Conservation (phyloP, 495 filamentous ascomycete genomes). For the Schizothecium vesticola region DNA sequence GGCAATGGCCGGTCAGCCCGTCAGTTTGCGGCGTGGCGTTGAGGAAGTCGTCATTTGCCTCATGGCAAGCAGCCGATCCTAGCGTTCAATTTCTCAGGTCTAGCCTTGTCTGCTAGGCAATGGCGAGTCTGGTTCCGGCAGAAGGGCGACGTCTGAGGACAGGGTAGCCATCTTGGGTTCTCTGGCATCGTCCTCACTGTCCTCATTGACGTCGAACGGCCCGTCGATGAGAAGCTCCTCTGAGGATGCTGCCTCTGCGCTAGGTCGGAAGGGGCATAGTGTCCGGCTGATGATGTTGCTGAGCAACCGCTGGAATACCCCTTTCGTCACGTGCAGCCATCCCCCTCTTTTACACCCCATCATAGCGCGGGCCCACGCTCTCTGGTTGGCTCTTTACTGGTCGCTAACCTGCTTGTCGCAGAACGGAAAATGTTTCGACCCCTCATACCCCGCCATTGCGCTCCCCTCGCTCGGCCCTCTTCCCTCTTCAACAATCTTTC, state of each 20-base stretch:
- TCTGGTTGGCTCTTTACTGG: conserved; percentile 21
- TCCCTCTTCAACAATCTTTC: conserved; percentile 34
- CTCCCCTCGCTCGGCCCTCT: conserved; percentile 34
- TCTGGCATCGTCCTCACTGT: not conserved
- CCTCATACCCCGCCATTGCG: conserved; percentile 45
- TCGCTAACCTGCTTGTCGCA: conserved; percentile 26
- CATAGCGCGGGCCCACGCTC: not conserved
- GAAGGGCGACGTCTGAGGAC: not conserved
- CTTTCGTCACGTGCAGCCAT: not conserved
- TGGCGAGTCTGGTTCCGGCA: not conserved
- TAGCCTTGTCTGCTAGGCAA: not conserved
- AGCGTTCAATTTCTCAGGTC: not conserved
- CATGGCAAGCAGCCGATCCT: not conserved
- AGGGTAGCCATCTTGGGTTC: not conserved
- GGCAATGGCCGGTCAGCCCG: not conserved
- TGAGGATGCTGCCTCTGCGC: not conserved
- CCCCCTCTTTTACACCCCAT: not conserved
- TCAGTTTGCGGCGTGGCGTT: not conserved
- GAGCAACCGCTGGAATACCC: not conserved
- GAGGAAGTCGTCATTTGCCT: not conserved
- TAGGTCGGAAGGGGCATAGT: not conserved
- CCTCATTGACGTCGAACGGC: not conserved
- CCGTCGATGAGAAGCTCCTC: not conserved
- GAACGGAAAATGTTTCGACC: conserved; percentile 34
- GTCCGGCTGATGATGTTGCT: not conserved